Percentiles rank a stretch among this genome's conserved stretches.
phyloP scores from a whole-genome alignment of 73 alveolate species.

The Tetrahymena thermophila region DNA sequence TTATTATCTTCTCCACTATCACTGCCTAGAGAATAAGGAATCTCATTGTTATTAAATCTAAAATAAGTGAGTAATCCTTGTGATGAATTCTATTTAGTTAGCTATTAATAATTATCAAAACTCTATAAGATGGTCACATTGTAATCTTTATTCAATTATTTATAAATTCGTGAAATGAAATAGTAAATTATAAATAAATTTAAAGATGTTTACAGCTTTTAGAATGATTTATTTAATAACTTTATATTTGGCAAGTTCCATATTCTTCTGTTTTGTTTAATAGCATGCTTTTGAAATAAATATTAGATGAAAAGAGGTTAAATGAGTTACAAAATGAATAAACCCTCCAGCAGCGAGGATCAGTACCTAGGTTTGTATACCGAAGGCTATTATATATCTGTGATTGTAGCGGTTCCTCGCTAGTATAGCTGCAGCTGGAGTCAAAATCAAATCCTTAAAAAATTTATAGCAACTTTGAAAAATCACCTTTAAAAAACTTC shows the following conservation, averaged over 20 bases:
- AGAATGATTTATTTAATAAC: not conserved
- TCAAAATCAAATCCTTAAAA: not conserved
- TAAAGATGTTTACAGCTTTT: not conserved
- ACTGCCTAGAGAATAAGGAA: not conserved
- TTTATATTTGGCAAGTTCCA: not conserved
- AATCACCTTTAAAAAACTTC: not conserved
- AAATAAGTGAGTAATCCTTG: not conserved
- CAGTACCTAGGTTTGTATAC: not conserved
- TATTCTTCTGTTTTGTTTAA: not conserved
- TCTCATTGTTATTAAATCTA: not conserved
- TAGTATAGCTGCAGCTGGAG: not conserved
- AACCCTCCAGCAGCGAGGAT: not conserved
- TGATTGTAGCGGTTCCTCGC: not conserved
- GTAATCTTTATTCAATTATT: not conserved
- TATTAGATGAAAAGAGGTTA: not conserved
- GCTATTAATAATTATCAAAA: not conserved
- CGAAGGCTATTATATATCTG: too few species aligned
- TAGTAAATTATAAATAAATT: not conserved
- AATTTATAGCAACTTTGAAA: not conserved
- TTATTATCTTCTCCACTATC: too few species aligned
- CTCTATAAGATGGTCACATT: not conserved
- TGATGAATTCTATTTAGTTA: not conserved
- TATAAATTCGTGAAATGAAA: not conserved
- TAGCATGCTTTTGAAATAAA: not conserved
- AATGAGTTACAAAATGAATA: not conserved